Evolutionary conservation across 2,329 filamentous ascomycete genomes (phyloP).

Genomic region (Beauveria scarabaeidicola): DNA sequence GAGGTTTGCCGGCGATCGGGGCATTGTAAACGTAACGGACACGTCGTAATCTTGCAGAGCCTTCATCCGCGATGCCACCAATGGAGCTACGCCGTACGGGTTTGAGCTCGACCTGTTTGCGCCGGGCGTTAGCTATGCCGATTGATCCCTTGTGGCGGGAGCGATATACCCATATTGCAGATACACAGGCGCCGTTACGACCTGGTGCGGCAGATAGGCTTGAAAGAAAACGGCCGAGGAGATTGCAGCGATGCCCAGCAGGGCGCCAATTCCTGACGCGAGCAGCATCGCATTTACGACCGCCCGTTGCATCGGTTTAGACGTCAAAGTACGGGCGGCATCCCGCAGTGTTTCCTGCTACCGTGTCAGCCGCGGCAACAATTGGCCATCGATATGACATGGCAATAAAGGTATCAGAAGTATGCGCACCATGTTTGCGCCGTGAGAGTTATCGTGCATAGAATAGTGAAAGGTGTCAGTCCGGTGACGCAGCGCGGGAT

Average conservation of each 20-base stretch:
- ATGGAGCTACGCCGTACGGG: constrained; percentile 42
- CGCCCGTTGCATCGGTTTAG: constrained; percentile 41
- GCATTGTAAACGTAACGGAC: constrained; percentile 63
- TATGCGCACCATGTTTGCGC: constrained; percentile 1
- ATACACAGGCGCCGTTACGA: constrained; percentile 43
- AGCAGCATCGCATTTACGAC: constrained; percentile 41
- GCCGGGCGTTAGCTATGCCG: background rate
- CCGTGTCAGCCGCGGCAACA: background rate
- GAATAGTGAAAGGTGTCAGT: background rate
- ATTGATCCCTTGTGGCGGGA: background rate
- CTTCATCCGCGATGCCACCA: constrained; percentile 47
- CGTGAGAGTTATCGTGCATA: background rate
- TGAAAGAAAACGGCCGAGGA: constrained; percentile 47
- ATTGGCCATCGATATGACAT: background rate
- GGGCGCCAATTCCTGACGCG: constrained; percentile 30
- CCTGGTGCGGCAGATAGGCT: constrained; percentile 47
- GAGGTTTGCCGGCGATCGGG: constrained; percentile 67
- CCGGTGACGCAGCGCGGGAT: background rate
- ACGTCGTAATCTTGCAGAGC: constrained; percentile 79
- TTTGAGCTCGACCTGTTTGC: constrained; percentile 36
- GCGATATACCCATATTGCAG: constrained; percentile 48
- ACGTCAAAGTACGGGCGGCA: constrained; percentile 34
- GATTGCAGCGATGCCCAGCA: constrained; percentile 40
- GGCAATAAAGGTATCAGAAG: background rate
- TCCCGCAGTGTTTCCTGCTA: constrained; percentile 27